Evolutionary conservation across 225 moss, liverwort and hornwort species (phyloP), one percentile per base, ranked within the genome.

Genomic region (Polytrichum commune): DNA sequence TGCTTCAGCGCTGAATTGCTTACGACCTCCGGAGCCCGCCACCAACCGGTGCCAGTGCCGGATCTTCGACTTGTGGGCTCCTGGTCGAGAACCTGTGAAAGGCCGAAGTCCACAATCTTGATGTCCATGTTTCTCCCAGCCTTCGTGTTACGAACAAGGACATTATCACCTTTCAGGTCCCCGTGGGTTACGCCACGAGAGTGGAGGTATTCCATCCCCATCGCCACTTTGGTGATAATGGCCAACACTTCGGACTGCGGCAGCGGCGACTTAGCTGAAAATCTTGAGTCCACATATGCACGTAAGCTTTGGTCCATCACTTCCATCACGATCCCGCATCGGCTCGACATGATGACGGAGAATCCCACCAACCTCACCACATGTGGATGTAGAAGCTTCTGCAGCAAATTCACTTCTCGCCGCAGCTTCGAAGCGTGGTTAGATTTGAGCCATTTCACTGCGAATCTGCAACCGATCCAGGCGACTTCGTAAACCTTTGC

Each of bases 21-120:
- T 29, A 80, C 65, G 4, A 76, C 67, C 70, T 84, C 81, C 18
- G 81, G 81, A 9, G 81, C 81, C 54, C 70, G 75, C 78, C 85
- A 81, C 64, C 67, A 54, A 33, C 75, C 66, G 35, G 75, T 35
- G 9, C 63, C 71, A 46, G 75, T 46, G 8, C 64, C 68, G 5
- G 18, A 16, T 7, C 23, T 33, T 30, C 38, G 54, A 30, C 0
- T 27, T 24, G 60, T 6, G 8, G 70, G 24, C 22, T 55, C 16
- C 60, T 35, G 1, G 5, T 6, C 64, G 19, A 60, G 25, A 18
- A 58, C 25, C 1, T 71, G 73, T 25, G 81, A 81, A 20, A 78
- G 58, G 5, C 78, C 81, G 3, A 85, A 85, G 55, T 81, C 85
- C 53, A 73, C 70, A 30, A 78, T 70, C 76, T 85, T 81, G 62